Evolutionary conservation across 2,329 filamentous ascomycete species (phyloP).

Genomic region (Arthrobotrys megalospora): DNA sequence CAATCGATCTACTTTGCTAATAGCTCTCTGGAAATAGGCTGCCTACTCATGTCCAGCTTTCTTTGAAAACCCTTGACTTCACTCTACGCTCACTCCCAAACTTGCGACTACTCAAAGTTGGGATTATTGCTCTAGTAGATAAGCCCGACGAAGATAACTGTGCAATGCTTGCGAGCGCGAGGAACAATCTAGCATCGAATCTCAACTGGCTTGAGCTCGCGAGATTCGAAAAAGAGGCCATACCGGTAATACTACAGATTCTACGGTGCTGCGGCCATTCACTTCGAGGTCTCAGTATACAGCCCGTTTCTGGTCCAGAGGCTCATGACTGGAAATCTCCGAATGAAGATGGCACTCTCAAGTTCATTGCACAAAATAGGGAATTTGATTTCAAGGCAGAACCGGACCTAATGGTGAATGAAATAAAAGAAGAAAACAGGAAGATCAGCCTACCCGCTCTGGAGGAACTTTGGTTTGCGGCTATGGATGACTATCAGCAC

Average conservation of each 20-base stretch:
- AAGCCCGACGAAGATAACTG: not conserved
- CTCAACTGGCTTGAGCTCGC: constrained; percentile 30
- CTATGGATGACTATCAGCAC: constrained; percentile 6
- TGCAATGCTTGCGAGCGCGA: not conserved
- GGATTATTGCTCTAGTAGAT: constrained; percentile 29
- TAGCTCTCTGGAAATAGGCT: not conserved
- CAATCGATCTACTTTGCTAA: not conserved
- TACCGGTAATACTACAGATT: constrained; percentile 25
- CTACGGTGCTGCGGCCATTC: constrained; percentile 26
- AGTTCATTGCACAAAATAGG: constrained; percentile 9
- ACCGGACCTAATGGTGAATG: constrained; percentile 2
- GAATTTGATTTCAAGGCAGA: constrained; percentile 19
- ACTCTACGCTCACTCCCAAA: constrained; percentile 3
- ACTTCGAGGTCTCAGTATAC: constrained; percentile 32
- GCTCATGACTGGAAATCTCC: not conserved
- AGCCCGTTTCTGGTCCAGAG: not conserved
- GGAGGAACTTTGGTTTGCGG: constrained; percentile 19
- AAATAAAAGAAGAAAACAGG: constrained; percentile 5
- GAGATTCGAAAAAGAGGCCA: constrained; percentile 26
- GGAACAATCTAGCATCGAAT: not conserved
- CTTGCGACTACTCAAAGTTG: constrained; percentile 1
- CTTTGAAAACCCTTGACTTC: constrained; percentile 15
- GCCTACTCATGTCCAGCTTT: constrained; percentile 6
- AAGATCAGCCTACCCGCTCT: constrained; percentile 31
- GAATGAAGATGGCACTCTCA: not conserved